Base-by-base conservation (phyloP, 2,329 filamentous ascomycete species). In the Paecilomyces variotii region DNA sequence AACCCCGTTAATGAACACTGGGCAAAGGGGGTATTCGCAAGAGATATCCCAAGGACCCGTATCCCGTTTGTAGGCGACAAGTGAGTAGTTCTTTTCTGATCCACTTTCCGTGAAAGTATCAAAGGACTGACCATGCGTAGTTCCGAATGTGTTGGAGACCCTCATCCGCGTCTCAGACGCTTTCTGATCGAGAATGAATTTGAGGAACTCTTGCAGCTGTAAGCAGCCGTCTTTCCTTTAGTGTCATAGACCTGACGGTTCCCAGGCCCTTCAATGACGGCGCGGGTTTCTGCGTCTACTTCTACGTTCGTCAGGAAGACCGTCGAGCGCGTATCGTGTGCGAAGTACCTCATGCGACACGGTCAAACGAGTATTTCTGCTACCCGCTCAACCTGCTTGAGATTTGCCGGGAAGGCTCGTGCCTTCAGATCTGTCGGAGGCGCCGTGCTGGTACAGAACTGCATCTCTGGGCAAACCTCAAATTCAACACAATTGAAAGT, bases 401-500 rank as follows among this genome's bases (percentile, higher is more conserved):
- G 51, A 61, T 77, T 28, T 59, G 68, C 32, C 72, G 76, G 35
- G 60, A 68, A 3, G 74, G 70, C 1, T 70, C 75, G 12, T 73
- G 70, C 28, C 68, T 79, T 19, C 71, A 74, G 35, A 60, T 79
- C 11, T 78, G 74, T 57, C 68, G 71, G 52, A 69, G 70, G 30
- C 69, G 67, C 5, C 61, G 61, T 19, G 63, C 62, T 4, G 77
- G 77, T 28, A 75, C 67, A 11, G 70, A 74, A 28, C 73, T 80
- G 39, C 71, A 78, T 24, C 64, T 82, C 5, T 85, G 83, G 83
- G 77, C 80, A 2, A 77, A 75, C 56, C 69, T 86, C 11, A 79
- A 80, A 32, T 86, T 85, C 67, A 72, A 74, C 4, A 72, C 78
- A 3, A 80, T 83, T 58, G 83, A 86, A 68, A 74, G 82, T 82